Evolutionary conservation across 768 basidiomycete species (phyloP), one percentile per base, ranked within the genome.

Genomic region (Suillus subalutaceus): DNA sequence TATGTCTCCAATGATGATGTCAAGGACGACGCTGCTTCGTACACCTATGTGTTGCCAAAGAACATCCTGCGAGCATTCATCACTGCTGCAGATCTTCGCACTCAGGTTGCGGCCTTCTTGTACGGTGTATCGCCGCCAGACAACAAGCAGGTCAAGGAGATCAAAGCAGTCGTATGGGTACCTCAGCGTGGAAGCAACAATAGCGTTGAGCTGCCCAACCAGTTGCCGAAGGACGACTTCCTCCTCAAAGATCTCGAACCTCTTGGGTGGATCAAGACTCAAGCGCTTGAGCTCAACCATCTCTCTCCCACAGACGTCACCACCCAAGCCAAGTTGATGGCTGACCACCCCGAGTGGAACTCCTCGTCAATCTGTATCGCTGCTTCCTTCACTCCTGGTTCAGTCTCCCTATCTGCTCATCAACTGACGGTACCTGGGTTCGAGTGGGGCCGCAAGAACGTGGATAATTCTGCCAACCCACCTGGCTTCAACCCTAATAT

Each of bases 1-100:
- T 99, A 97, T 77, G 97, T 99, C 40, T 97, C 96, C 50, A 99
- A 98, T 74, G 97, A 99, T 73, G 97, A 99, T 74, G 96, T 99
- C 73, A 97, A 97, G 79, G 97, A 99, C 74, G 97, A 99, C 73
- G 95, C 96, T 6, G 89, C 91, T 30, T 93, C 93, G 9, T 95
- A 86, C 78, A 99, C 97, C 46, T 99, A 94, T 73, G 95, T 99
- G 63, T 83, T 99, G 62, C 96, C 97, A 37, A 99, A 99, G 86
- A 99, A 99, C 77, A 85, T 99, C 63, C 83, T 99, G 40, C 91
- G 93, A 57, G 91, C 95, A 3, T 99, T 99, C 81, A 92, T 99
- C 71, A 87, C 91, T 26, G 91, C 94, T 23, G 88, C 96, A 32
- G 97, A 99, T 79, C 85, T 99, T 41, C 92, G 97, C 44, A 97